Evolutionary conservation across 176 grass and related monocot genomes (phyloP), one percentile per base, ranked within the genome.

Genomic region (Poa pratensis): DNA sequence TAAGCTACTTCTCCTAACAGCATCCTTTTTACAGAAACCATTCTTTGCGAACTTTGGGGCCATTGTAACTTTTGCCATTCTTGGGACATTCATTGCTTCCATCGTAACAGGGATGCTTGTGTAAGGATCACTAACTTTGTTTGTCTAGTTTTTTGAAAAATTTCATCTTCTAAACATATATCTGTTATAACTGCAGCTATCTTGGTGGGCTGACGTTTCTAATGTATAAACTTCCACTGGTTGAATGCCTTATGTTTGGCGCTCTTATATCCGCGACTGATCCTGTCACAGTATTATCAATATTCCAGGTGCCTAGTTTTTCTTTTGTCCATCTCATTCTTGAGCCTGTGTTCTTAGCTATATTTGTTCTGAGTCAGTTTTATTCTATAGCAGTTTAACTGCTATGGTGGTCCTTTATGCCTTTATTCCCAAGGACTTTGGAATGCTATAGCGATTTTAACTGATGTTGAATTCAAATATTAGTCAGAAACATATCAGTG

Each of bases 31-130:
- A 52, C 81, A 98, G 96, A 98, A 98, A 94, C 93, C 96, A 52
- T 98, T 98, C 81, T 98, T 98, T 87, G 94, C 96, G 11, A 98
- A 98, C 81, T 98, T 98, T 73, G 96, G 96, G 80, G 96, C 96
- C 19, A 98, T 98, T 80, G 96, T 94, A 77, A 96, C 93, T 46
- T 98, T 98, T 76, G 91, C 96, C 62, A 98, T 98, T 89, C 81
- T 98, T 40, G 96, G 96, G 73, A 98, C 96, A 54, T 91, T 95
- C 83, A 88, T 96, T 91, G 96, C 96, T 89, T 89, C 96, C 30
- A 73, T 96, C 69, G 89, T 96, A 60, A 98, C 96, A 65, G 96
- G 96, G 35, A 32, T 98, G 92, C 90, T 98, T 83, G 96, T 98
- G 96, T 98, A 96, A 98, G 96, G 42, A 81, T 89, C 37, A 34